These are phyloP conservation scores for Amanita subjunquillea DNA, from an alignment of 768 basidiomycete genomes.

Conservation along the genomic window DNA sequence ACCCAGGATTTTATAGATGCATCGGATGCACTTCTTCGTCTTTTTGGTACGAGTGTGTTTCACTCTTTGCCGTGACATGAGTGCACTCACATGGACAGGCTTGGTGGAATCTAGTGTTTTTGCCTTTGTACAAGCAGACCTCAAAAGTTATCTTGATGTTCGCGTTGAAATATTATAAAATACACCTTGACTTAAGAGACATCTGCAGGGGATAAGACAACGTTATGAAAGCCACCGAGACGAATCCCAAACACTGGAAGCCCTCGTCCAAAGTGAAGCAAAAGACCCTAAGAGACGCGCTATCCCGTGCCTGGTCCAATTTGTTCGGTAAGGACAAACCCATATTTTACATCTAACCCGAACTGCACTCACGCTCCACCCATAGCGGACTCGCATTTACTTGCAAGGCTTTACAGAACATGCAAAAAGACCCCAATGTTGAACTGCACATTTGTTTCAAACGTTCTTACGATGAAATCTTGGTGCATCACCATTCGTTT, in stretches of 20 bases:
- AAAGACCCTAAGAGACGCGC: slow-evolving; percentile 33
- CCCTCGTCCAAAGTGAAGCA: slow-evolving; percentile 43
- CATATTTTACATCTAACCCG: not conserved
- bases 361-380: not conserved
- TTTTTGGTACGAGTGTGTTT: slow-evolving; percentile 45
- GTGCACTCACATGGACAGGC: slow-evolving; percentile 30
- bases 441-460: slow-evolving; percentile 64
- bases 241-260: slow-evolving; percentile 47
- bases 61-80: not conserved
- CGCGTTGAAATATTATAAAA: not conserved
- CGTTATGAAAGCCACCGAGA: slow-evolving; percentile 34
- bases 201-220: slow-evolving; percentile 50
- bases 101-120: slow-evolving; percentile 61
- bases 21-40: slow-evolving; percentile 72
- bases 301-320: slow-evolving; percentile 53
- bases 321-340: slow-evolving; percentile 41
- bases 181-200: not conserved
- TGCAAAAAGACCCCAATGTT: slow-evolving; percentile 40
- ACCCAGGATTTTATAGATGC: slow-evolving; percentile 78
- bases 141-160: slow-evolving; percentile 25
- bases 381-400: slow-evolving; percentile 58
- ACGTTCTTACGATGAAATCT: slow-evolving; percentile 57
- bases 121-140: slow-evolving; percentile 63
- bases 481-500: slow-evolving; percentile 58
- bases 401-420: slow-evolving; percentile 55